phyloP scores from a whole-genome alignment of 1,139 yeast species.

The Entelexis paramagnoliae region DNA sequence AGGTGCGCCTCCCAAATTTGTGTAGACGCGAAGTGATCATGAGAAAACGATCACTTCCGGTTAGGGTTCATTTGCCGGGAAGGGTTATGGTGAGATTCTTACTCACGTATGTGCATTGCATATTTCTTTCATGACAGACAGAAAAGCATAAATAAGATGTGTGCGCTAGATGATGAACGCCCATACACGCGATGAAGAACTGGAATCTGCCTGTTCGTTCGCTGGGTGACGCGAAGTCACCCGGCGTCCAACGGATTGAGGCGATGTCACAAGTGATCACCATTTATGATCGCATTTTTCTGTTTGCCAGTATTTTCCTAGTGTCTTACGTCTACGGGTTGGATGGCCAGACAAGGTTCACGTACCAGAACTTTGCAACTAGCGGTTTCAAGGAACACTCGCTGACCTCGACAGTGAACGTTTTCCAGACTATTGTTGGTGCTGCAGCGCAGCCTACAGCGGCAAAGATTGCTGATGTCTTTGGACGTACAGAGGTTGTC shows the following conservation, averaged over 20 bases:
- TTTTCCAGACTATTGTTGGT: conserved; percentile 48
- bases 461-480: conserved; percentile 60
- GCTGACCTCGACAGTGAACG: conserved; percentile 53
- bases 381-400: conserved; percentile 49
- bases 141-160: neutral
- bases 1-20: no score
- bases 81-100: neutral
- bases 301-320: conserved; percentile 45
- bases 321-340: conserved; percentile 61
- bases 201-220: conserved; percentile 2
- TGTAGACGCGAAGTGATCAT: no score
- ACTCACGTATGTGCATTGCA: neutral
- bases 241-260: conserved; percentile 4
- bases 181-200: no score
- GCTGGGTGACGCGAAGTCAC: conserved; percentile 4
- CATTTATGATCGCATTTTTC: conserved; percentile 31
- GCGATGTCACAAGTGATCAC: conserved; percentile 4
- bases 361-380: conserved; percentile 47
- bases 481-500: conserved; percentile 55
- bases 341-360: conserved; percentile 45
- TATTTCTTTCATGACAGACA: neutral
- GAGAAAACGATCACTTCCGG: no score
- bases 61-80: no score
- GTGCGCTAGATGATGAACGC: no score
- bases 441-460: conserved; percentile 64